phyloP scores from a whole-genome alignment of 768 basidiomycete species.

The Pleurotus platypus region DNA sequence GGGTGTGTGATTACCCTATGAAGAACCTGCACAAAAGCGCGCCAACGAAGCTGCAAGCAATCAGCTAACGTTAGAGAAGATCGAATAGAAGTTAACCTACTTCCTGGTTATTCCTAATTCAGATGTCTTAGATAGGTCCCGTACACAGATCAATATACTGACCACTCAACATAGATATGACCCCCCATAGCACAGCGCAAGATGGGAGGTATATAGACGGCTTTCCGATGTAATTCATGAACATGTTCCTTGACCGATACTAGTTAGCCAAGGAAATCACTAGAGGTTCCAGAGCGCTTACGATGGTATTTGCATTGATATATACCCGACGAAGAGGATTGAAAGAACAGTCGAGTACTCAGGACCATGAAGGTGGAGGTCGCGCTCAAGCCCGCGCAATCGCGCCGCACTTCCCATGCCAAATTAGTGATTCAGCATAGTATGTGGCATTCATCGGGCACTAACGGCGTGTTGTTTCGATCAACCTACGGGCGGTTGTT shows the following conservation, averaged over 20 bases:
- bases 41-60: conserved; percentile 29
- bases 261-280: not conserved
- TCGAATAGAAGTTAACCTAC: conserved; percentile 9
- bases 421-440: not conserved
- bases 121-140: not conserved
- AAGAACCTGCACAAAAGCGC: conserved; percentile 42
- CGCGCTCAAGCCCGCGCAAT: conserved; percentile 3
- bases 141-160: not conserved
- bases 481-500: conserved; percentile 37
- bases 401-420: conserved; percentile 1
- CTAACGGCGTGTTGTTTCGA: conserved; percentile 52
- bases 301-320: conserved; percentile 8
- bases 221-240: conserved; percentile 48
- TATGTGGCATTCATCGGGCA: conserved; percentile 4
- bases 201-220: conserved; percentile 52
- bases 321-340: conserved; percentile 6
- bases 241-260: conserved; percentile 41
- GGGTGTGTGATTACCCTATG: conserved; percentile 19
- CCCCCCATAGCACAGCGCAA: conserved; percentile 55
- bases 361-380: conserved; percentile 1
- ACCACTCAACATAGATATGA: conserved; percentile 39
- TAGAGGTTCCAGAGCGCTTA: not conserved
- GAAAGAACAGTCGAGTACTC: conserved; percentile 6
- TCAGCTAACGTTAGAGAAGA: not conserved
- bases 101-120: conserved; percentile 23